These are phyloP conservation scores for Effrenium voratum DNA, from an alignment of 73 alveolate species.

Conservation along the genomic window DNA sequence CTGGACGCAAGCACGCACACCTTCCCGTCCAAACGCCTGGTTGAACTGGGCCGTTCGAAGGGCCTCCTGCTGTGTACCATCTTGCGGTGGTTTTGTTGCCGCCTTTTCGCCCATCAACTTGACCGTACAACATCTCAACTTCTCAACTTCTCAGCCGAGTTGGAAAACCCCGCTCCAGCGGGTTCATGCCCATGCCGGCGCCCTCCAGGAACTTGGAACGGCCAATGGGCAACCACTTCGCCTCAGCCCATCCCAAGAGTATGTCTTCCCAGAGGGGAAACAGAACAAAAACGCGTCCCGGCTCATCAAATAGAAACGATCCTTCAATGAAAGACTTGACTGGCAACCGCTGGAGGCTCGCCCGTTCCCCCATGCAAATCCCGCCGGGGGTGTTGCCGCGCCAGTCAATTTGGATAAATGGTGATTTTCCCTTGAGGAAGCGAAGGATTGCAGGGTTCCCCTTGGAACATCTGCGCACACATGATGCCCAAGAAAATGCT, in stretches of 20 bases:
- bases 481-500: too few relatives aligned
- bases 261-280: too few relatives aligned
- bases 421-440: too few relatives aligned
- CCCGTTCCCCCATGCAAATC: too few relatives aligned
- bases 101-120: background rate
- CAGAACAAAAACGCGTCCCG: too few relatives aligned
- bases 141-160: background rate
- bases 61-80: background rate
- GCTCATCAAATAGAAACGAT: too few relatives aligned
- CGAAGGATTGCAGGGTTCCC: too few relatives aligned
- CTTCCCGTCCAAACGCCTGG: background rate
- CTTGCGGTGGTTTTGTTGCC: background rate
- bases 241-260: conserved; percentile 19
- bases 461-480: too few relatives aligned
- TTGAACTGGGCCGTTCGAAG: background rate
- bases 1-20: background rate
- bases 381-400: too few relatives aligned
- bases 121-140: background rate
- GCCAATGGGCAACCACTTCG: conserved; percentile 73
- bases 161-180: background rate
- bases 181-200: conserved; percentile 58
- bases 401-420: too few relatives aligned
- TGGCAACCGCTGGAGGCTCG: too few relatives aligned
- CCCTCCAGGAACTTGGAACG: conserved; percentile 78
- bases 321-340: too few relatives aligned